Evolutionary conservation across 495 filamentous ascomycete genomes (phyloP).

Genomic region (Hypoxylon fuscum): DNA sequence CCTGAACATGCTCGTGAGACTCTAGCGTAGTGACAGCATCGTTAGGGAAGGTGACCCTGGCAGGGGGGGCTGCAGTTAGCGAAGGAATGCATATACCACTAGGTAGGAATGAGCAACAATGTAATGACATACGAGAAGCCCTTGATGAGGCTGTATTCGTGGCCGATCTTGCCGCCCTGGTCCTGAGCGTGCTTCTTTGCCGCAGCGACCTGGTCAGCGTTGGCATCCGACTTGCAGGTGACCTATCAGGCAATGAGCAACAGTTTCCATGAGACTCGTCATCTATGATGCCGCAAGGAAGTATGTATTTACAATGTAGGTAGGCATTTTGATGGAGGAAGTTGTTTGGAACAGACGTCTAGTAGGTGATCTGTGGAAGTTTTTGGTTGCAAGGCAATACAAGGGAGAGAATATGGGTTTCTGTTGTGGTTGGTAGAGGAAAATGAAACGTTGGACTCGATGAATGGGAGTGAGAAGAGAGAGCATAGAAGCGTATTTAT

Average conservation of each 20-base stretch:
- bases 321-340: conserved; percentile 66
- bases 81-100: not conserved
- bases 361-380: conserved; percentile 16
- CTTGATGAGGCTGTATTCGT: conserved; percentile 87
- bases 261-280: conserved; percentile 7
- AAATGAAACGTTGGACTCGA: conserved; percentile 13
- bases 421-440: conserved; percentile 12
- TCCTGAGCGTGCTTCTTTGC: conserved; percentile 74
- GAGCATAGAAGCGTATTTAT: conserved; percentile 37
- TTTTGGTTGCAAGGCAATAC: conserved; percentile 7
- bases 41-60: conserved; percentile 77
- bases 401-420: conserved; percentile 8
- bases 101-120: not conserved
- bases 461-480: conserved; percentile 5
- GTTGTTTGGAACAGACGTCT: conserved; percentile 31
- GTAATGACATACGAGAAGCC: conserved; percentile 79
- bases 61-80: not conserved
- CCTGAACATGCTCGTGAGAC: conserved; percentile 71
- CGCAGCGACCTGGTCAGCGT: conserved; percentile 69
- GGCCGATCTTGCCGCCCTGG: conserved; percentile 81
- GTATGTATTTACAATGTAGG: conserved; percentile 69
- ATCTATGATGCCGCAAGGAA: conserved; percentile 11
- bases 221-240: conserved; percentile 75
- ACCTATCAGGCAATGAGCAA: conserved; percentile 62
- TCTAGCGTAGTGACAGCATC: conserved; percentile 69